A percentile compares a stretch with the other conserved stretches of the same genome.
Evolutionary conservation across 306 rosid genomes (phyloP).

Genomic region (Hippophae gyantsensis): DNA sequence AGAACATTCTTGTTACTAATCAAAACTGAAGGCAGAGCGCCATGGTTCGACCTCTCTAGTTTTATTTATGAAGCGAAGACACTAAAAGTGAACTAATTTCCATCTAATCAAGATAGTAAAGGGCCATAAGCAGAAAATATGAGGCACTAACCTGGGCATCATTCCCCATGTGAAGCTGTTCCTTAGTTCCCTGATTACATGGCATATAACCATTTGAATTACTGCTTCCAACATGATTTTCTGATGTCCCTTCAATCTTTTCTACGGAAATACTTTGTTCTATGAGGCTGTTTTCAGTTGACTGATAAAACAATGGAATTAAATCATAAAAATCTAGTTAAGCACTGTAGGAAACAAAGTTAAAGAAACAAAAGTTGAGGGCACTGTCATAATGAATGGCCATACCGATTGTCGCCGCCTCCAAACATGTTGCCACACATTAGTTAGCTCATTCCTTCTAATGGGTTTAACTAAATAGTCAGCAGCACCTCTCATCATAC

Average conservation of each 20-base stretch:
- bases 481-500: conserved; percentile 64
- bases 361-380: conserved; percentile 7
- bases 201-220: conserved; percentile 45
- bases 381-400: not conserved
- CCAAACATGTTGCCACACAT: conserved; percentile 85
- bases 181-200: too few species aligned
- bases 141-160: conserved; percentile 75
- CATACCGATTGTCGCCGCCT: conserved; percentile 32
- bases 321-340: conserved; percentile 5
- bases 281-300: conserved; percentile 33
- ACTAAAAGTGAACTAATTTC: too few species aligned
- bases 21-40: too few species aligned
- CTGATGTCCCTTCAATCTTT: conserved; percentile 65
- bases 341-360: conserved; percentile 3
- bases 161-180: not conserved
- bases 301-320: conserved; percentile 38
- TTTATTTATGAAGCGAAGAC: too few species aligned
- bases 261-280: conserved; percentile 52
- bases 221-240: conserved; percentile 64
- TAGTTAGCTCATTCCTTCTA: conserved; percentile 58
- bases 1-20: too few species aligned
- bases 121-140: not conserved
- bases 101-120: too few species aligned
- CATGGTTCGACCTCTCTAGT: too few species aligned
- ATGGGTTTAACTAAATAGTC: conserved; percentile 79